These are phyloP conservation scores for Hyparrhenia diplandra DNA, from an alignment of 176 grass and related monocot species.

Conservation along the genomic window DNA sequence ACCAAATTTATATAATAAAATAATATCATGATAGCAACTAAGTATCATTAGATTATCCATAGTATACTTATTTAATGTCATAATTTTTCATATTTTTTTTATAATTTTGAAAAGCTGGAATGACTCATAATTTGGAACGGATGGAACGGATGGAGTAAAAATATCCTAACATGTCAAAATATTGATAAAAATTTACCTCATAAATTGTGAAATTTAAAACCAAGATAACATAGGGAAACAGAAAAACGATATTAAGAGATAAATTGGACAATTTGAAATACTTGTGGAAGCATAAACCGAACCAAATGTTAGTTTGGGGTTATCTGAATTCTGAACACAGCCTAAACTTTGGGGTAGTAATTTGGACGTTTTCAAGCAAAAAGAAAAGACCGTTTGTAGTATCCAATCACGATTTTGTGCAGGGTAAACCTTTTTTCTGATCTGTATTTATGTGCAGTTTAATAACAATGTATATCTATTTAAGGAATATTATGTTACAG, in stretches of 20 bases:
- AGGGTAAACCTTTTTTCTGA: conserved; percentile 7
- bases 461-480: conserved; percentile 33
- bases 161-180: no score
- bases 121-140: no score
- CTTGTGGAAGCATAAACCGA: no score
- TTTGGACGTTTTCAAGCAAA: neutral
- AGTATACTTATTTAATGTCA: no score
- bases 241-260: neutral
- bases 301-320: neutral
- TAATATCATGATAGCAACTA: no score
- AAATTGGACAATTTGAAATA: no score
- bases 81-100: no score
- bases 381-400: neutral
- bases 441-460: conserved; percentile 38
- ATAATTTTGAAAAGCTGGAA: no score
- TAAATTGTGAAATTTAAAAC: neutral
- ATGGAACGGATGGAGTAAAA: no score
- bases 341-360: neutral
- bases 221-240: neutral
- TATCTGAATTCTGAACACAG: neutral
- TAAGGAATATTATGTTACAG: conserved; percentile 46
- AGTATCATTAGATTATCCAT: no score
- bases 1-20: no score
- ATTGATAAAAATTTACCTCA: no score
- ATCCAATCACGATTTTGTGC: neutral